Evolutionary conservation across 306 rosid genomes (phyloP), one percentile per base, ranked within the genome.

Genomic region (Quercus rubra): DNA sequence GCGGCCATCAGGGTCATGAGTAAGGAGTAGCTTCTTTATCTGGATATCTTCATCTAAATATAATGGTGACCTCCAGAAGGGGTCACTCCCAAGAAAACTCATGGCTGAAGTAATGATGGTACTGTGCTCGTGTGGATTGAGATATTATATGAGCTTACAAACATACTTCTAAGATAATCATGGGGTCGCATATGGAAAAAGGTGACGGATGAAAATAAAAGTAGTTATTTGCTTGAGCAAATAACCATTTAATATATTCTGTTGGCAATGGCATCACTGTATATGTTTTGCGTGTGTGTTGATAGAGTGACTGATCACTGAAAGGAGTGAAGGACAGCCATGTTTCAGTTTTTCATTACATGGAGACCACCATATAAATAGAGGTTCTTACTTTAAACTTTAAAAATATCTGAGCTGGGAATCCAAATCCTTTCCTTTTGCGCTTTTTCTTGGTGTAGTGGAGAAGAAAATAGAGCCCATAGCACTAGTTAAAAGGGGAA

Each of bases 1-100:
- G 19, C 88, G 91, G 72, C 87, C 91, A 80, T 86, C 92, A 20
- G 97, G 91, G 35, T 88, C 91, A 59, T 91, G 94, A 73, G 85
- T 84, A 4, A 89, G 86, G 80, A 86, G 90, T 63, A 91, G 85
- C 80, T 88, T 85, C 84, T 83, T 80, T 13, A 88, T 78, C 72
- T 85, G 79, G 55, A 77, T 49, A 49, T 86, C 88, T 73, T 87
- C 85, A 19, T 55, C 78, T 71, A 72, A 20, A 11, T 62, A 82
- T 35, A 87, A 64, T 33, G 83, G 75, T 49, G 79, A 57, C 55
- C 23, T 46, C 38, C 77, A 63, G 75, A 81, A 73, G 52, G 78
- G 62, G 28, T 76, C 79, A 35, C 52, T 38, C 63, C 76, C 55
- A n/a, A 72, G 85, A 69, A 81, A 81, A 76, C 75, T 79, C 89